Evolutionary conservation across 176 grass and related monocot species (phyloP), one percentile per base, ranked within the genome.

Genomic region (Carex cristatella): DNA sequence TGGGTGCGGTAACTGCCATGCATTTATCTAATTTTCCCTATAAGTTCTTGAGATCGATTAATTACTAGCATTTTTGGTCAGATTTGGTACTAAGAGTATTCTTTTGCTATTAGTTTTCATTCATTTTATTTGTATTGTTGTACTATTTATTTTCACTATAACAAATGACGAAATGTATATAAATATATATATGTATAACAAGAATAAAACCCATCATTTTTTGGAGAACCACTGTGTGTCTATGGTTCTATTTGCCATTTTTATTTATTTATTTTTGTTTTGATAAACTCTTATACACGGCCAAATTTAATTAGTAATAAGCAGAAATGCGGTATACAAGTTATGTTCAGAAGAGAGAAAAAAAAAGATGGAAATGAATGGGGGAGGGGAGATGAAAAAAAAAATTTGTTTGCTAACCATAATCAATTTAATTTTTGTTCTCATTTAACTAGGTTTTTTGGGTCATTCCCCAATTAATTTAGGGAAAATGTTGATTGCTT

Each of bases 121-220:
- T 79, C 53, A 58, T 58, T 79, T 78, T 79, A 79, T 79, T 78
- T 33, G 53, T 55, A 79, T 79, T 79, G 23, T 54, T 75, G 74
- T 46, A 79, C 53, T 58, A 79, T 33, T 33, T 65, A 32, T 53
- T 75, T 46, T 56, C 28, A 79, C 48, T 57, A 78, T 7, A 79
- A 58, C 30, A 55, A 31, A 57, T 79, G 27, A 58, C 51, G 23
- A 58, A 79, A 79, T 79, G 27, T 78, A 58, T 79, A 63, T 60
- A 1, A 59, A 59, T 59, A 19, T 61, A 3, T 63, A 78, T 78
- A 56, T 16, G 37, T 35, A 79, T 27, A 57, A 4, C 27, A 57
- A 32, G 4, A 79, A 79, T 79, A 79, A 76, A 76, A 79, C 6
- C 58, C 28, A 57, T 58, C 10, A 4, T 56, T 55, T 56, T 56